Evolutionary conservation across 23 red algal species (phyloP), one percentile per base, ranked within the genome.

Genomic region (Gracilaria domingensis): DNA sequence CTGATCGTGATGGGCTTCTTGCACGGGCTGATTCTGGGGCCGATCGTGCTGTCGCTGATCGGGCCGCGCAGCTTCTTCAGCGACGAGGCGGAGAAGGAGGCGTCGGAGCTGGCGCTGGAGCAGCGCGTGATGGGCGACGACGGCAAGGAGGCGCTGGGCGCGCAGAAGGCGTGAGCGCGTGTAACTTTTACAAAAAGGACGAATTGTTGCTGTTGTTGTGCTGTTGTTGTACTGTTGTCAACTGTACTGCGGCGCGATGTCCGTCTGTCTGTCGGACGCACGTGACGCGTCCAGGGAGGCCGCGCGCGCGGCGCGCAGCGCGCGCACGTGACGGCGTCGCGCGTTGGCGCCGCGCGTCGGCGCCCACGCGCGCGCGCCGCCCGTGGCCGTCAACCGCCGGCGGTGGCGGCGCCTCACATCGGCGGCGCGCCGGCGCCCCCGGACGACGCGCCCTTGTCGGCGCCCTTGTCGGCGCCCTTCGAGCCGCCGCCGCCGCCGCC

Each of bases 1-100:
- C 84, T 95, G 26, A 89, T 88, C 37, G 26, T 88, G 50, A 70
- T 95, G 83, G 83, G 75, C 40, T 81, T 95, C 33, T 14, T 80
- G 54, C 83, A 88, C 70, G 93, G 93, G 42, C 79, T 95, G 65
- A 36, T 95, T 40, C 75, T 89, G 16, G 66, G 73, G 23, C 93
- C 93, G 12, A 81, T 89, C 9, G 11, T 95, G 39, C 54, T 95
- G 54, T 95, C 93, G 28, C 38, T 95, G 21, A 28, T 95, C 2
- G 93, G 73, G 21, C 93, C 93, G 18, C 58, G 66, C 13, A 88
- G 93, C 85, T 83, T 95, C 35, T 95, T 75, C 12, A 40, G 24
- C 13, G 50, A n/a, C 48, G 85, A 82, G 25, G 84, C 51, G 35
- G 75, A 95, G 51, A 87, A 84, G 48, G 62, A 76, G 23, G 44